Percentiles rank a stretch among this genome's conserved stretches.
These are phyloP conservation scores for Calcarisporium arbuscula DNA, from an alignment of 2,329 filamentous ascomycete genomes.

Conservation along the genomic window DNA sequence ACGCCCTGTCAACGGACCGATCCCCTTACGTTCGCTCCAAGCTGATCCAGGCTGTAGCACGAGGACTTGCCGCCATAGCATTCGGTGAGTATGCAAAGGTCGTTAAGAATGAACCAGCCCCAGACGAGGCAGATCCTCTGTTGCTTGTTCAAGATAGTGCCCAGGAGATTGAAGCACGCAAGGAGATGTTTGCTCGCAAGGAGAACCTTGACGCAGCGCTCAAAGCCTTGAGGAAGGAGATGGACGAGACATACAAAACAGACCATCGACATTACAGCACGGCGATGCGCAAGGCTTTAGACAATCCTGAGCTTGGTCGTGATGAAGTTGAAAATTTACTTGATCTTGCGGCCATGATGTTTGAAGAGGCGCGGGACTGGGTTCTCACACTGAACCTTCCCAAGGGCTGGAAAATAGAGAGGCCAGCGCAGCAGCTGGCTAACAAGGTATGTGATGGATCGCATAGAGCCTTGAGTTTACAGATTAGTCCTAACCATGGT, in stretches of 20 bases:
- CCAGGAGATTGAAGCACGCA: constrained; percentile 49
- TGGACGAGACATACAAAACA: constrained; percentile 34
- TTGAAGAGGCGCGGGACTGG: constrained; percentile 37
- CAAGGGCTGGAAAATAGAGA: constrained; percentile 33
- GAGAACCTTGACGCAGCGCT: constrained; percentile 55
- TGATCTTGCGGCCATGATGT: constrained; percentile 40
- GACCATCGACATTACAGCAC: constrained; percentile 33
- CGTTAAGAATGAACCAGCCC: constrained; percentile 30
- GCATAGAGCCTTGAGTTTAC: neutral
- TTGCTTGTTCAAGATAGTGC: constrained; percentile 37
- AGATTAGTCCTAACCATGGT: constrained; percentile 15
- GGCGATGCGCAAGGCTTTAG: constrained; percentile 36
- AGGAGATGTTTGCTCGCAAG: constrained; percentile 58
- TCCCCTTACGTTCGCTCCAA: constrained; percentile 57
- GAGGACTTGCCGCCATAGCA: constrained; percentile 56
- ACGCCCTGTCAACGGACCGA: constrained; percentile 52
- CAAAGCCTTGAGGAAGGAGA: constrained; percentile 35
- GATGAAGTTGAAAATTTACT: constrained; percentile 35
- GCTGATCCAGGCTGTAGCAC: constrained; percentile 52
- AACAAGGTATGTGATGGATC: constrained; percentile 25
- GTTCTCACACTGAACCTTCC: constrained; percentile 34
- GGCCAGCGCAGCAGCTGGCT: constrained; percentile 26
- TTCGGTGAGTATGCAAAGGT: constrained; percentile 52
- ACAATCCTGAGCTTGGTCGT: constrained; percentile 32
- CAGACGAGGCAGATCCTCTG: constrained; percentile 30